Evolutionary conservation across 805 yeast genomes (phyloP).

Genomic region (Saccharomycopsis javanensis): DNA sequence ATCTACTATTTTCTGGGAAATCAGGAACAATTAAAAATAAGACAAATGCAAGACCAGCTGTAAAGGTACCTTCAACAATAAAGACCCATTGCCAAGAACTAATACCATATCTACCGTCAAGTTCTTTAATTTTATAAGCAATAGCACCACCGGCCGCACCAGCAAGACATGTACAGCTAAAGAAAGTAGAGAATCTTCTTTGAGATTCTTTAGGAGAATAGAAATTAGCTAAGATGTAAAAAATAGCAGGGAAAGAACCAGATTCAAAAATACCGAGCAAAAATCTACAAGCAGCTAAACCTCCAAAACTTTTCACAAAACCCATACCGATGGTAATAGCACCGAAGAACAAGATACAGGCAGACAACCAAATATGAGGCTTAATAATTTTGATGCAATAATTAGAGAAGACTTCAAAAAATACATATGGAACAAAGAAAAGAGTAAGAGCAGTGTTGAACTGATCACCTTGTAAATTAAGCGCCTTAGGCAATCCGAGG

Average conservation of each 20-base stretch:
- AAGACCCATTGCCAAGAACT: constrained; percentile 44
- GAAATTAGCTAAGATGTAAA: constrained; percentile 58
- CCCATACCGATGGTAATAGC: constrained; percentile 58
- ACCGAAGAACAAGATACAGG: constrained; percentile 55
- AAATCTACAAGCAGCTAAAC: constrained; percentile 51
- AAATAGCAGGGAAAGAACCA: constrained; percentile 68
- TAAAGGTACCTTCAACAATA: constrained; percentile 38
- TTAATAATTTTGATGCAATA: constrained; percentile 45
- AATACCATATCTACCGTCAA: constrained; percentile 35
- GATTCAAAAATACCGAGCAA: constrained; percentile 61
- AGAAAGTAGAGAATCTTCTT: constrained; percentile 58
- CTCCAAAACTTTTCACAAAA: constrained; percentile 47
- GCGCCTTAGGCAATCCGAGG: constrained; percentile 52
- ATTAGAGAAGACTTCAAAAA: constrained; percentile 58
- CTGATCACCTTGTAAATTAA: constrained; percentile 46
- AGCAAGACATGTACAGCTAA: constrained; percentile 62
- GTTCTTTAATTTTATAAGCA: constrained; percentile 52
- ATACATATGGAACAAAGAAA: constrained; percentile 61
- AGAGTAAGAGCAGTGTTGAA: constrained; percentile 58
- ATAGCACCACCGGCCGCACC: constrained; percentile 75
- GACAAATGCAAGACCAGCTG: constrained; percentile 26
- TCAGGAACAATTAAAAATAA: constrained; percentile 48
- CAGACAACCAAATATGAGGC: constrained; percentile 57
- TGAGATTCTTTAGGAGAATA: constrained; percentile 59
- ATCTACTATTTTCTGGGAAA: constrained; percentile 62